Base-by-base conservation (phyloP, 2,329 filamentous ascomycete genomes). In the Trichoderma breve region DNA sequence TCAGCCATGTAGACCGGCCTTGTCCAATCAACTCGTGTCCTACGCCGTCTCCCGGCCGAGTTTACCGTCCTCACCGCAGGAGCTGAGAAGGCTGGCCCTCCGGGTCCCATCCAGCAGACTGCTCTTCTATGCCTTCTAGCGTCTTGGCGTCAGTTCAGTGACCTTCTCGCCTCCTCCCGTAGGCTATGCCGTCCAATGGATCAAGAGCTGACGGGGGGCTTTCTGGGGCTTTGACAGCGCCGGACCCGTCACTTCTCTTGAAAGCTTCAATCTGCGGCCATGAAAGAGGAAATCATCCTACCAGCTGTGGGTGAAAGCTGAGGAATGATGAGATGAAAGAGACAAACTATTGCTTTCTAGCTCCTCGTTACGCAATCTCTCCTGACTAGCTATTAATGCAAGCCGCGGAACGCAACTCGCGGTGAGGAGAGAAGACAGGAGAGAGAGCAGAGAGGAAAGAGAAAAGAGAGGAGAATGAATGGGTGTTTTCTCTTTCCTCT, bases 21-120 rank as follows among this genome's bases (percentile, higher is more conserved):
- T 9, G 53, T 39, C 65, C 65, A 39, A 43, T 15, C 21, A 43
- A 12, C 24, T n/a, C 43, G 12, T 26, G 6, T 39, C 47, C 14
- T 28, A 30, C 51, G 39, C 53, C 47, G 32, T 58, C 15, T 58
- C 53, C 64, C 26, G 53, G 53, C 51, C 65, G 53, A 60, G 65
- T 57, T 43, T 43, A 18, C 65, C 65, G 55, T 68, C 34, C 36
- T 68, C 26, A 60, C 65, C 65, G 65, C 55, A 68, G 24, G 53
- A 68, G 65, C 65, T 68, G 65, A 60, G 14, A 11, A 14, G 24
- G 9, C 55, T n/a, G n/a, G 14, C 55, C 32, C 53, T 55, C 60
- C 26, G 55, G 60, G n/a, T 60, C 26, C 24, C 65, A 32, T 68
- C 30, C 34, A 60, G 55, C 51, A 26, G 24, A 30, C 34, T 68